Base-by-base conservation (phyloP, 2,329 filamentous ascomycete genomes). In the Pestalotiopsis sp. region DNA sequence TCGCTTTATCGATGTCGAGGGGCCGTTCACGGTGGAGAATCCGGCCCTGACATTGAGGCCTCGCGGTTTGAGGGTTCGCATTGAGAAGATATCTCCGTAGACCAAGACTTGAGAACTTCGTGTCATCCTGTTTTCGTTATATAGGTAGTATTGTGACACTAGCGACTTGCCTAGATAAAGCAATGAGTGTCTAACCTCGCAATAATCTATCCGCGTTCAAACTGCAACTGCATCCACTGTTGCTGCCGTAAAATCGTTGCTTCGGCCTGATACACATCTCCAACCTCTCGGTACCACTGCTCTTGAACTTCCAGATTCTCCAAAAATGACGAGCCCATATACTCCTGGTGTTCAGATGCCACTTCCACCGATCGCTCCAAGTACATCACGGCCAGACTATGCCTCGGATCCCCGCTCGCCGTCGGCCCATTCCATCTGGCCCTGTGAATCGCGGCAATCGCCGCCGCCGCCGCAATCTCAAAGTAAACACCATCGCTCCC, bases 1-100 rank as follows among this genome's bases (percentile, higher is more conserved):
- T 64, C 68, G 66, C 17, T 75, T 77, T 62, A 23, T 74, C 2
- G 71, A 72, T 2, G 64, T 76, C 25, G 73, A 74, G 60, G 49
- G 39, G 20, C 23, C 56, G 12, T 59, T 59, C 56, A 59, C 56
- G 25, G 23, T 59, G n/a, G 56, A 59, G 23, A 59, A 59, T 23
- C 56, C 56, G 12, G 56, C 17, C 6, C 20, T 59, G 17, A 59
- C 56, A 9, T 13, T 59, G 5, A 20, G 56, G 17, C 56, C 56
- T 20, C 17, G 25, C 0, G 56, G 56, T 0, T 13, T 59, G n/a
- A 59, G 25, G 20, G 11, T 59, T 13, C 56, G n/a, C 3, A 4
- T 59, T 1, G 45, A 52, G 14, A 52, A n/a, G 20, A 52, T 52
- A 36, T 36, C 31, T 36, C 31, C 2, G 1, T 36, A 36, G 31